Conservation (phyloP, 83 land plant genomes). For the Picea abies region DNA sequence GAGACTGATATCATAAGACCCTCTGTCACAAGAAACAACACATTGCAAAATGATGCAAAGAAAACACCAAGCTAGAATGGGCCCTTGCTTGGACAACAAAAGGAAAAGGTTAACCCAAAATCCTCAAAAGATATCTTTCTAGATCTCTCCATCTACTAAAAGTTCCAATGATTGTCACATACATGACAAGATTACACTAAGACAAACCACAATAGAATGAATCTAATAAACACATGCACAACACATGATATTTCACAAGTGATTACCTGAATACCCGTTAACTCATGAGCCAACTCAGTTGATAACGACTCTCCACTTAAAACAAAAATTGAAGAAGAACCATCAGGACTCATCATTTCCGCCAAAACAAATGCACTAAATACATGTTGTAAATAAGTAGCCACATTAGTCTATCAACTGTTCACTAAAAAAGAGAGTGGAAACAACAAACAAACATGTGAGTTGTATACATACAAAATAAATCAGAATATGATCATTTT, state of each 20-base stretch:
- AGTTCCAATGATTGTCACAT: not conserved
- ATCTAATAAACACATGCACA: not conserved
- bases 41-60: conserved; percentile 86
- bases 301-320: conserved; percentile 72
- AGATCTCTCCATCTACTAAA: no score
- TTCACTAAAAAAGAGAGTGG: no score
- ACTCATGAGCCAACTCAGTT: conserved; percentile 86
- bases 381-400: conserved; percentile 68
- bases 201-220: not conserved
- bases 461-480: no score
- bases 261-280: conserved; percentile 91
- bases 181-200: not conserved
- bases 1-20: conserved; percentile 85
- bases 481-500: no score
- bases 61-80: conserved; percentile 93
- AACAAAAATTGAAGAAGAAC: conserved; percentile 74
- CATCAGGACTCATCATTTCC: conserved; percentile 95
- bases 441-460: no score
- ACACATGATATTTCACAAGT: not conserved
- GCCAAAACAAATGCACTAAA: conserved; percentile 80
- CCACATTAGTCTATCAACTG: not conserved
- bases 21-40: conserved; percentile 83
- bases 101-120: conserved; percentile 5
- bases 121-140: not conserved
- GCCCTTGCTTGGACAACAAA: conserved; percentile 63